phyloP scores from a whole-genome alignment of 2,329 filamentous ascomycete species.

The Fusarium verrucosum region DNA sequence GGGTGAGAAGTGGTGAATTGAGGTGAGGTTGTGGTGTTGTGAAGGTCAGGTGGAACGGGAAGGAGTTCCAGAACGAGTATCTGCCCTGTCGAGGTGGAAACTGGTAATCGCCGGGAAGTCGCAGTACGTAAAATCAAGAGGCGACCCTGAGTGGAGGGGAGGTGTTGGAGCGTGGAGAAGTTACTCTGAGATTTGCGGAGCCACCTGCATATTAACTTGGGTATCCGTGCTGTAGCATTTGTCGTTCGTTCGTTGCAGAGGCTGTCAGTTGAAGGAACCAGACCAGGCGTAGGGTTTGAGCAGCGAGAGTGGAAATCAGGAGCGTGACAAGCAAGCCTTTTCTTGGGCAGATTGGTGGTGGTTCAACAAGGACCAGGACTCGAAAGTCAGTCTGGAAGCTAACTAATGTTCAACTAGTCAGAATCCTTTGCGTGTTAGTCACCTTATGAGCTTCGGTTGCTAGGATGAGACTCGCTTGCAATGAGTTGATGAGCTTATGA shows the following conservation, averaged over 20 bases:
- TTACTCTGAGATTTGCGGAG: constrained; percentile 29
- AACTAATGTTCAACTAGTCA: constrained; percentile 6
- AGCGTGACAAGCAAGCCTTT: background rate
- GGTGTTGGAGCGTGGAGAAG: constrained; percentile 35
- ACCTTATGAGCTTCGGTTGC: background rate
- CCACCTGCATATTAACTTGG: constrained; percentile 15
- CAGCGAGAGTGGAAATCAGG: background rate
- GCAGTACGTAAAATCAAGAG: too few relatives aligned
- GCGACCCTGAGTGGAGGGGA: constrained; percentile 30
- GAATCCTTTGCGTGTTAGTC: background rate
- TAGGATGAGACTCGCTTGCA: constrained; percentile 1
- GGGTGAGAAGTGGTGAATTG: constrained; percentile 5
- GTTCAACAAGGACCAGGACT: too few relatives aligned
- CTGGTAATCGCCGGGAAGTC: constrained; percentile 30
- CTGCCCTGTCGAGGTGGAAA: constrained; percentile 35
- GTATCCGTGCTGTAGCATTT: background rate
- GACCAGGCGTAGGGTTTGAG: too few relatives aligned
- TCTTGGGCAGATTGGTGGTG: background rate
- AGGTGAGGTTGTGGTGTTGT: constrained; percentile 34
- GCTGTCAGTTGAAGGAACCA: background rate
- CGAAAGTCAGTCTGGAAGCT: background rate
- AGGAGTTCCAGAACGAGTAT: constrained; percentile 29
- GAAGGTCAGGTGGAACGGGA: constrained; percentile 35
- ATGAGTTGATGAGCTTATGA: background rate
- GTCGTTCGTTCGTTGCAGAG: constrained; percentile 2